Evolutionary conservation across 1,139 yeast species (phyloP), one percentile per base, ranked within the genome.

Genomic region (Candida dubliniensis): DNA sequence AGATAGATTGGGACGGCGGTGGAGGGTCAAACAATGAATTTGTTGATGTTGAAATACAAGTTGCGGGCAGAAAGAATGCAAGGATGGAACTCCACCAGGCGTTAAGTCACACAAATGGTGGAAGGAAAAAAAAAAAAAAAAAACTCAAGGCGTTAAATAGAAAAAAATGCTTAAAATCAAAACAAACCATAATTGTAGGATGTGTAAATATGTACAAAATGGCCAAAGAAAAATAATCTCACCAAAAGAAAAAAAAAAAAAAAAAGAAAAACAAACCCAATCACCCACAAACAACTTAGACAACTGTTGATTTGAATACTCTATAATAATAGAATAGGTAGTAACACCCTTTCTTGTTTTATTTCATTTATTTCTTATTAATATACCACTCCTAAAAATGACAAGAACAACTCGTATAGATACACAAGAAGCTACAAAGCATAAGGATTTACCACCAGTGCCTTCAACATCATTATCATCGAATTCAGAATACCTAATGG

Each of bases 381-480:
- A 18, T 18, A 18, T 27, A 18, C 11, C 25, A 9, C 14, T 10
- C 23, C n/a, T n/a, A 25, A 27, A 13, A 29, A 36, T 47, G 34
- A 31, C 42, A 6, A 35, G 39, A 61, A 60, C 64, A 60, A 66
- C 65, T 52, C 53, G 46, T 40, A 65, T 68, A 30, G 58, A 53
- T 53, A 47, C 59, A 27, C 60, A 67, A 24, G 47, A 67, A 33
- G 58, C 61, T 25, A 59, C 65, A 39, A 64, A 60, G 52, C 72
- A 67, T 40, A 71, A 71, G 48, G 64, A 66, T 12, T 57, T 72
- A 37, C 77, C 77, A 14, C 75, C 76, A 13, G 34, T 34, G 34
- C 46, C 29, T 12, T 27, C 34, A 34, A 25, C 38, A 29, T 31
- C 32, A 10, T 2, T 13, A 12, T 11, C 23, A 15, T 11, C 34